A percentile compares a stretch with the other conserved stretches of the same genome.
Evolutionary conservation across 495 filamentous ascomycete genomes (phyloP).

Genomic region (Aspergillus olivimuriae): DNA sequence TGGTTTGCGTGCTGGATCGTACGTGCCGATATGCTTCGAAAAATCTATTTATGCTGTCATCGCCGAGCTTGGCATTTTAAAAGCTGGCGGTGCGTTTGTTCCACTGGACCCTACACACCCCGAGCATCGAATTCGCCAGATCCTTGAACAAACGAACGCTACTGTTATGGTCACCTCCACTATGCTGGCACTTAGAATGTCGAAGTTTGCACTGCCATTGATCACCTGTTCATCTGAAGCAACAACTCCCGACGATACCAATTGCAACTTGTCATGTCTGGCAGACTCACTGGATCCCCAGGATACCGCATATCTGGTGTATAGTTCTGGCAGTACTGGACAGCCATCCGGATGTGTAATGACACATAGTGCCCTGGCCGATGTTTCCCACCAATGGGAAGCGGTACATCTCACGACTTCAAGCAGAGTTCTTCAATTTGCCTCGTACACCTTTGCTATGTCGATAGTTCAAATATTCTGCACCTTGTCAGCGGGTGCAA

Average conservation of each 20-base stretch:
- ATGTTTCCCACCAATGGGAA: neutral
- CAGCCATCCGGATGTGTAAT: constrained; percentile 15
- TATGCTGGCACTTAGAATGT: neutral
- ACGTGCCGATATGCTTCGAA: neutral
- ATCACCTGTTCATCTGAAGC: neutral
- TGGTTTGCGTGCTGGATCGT: neutral
- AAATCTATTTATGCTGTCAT: neutral
- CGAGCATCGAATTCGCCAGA: neutral
- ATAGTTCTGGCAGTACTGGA: constrained; percentile 4
- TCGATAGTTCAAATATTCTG: constrained; percentile 10
- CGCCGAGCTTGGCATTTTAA: neutral
- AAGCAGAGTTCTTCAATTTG: constrained; percentile 9
- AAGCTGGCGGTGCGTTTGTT: neutral
- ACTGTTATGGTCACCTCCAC: neutral
- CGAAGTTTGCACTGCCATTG: neutral
- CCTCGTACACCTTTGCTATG: constrained; percentile 13
- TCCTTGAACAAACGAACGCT: neutral
- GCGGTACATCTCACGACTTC: neutral
- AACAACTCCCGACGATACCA: neutral
- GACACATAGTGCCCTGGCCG: constrained; percentile 6
- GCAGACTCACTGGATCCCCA: neutral
- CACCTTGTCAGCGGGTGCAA: constrained; percentile 9
- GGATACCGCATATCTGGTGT: neutral
- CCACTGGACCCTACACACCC: neutral
- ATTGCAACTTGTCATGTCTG: neutral